Conservation (phyloP, 495 filamentous ascomycete genomes). For the Neurospora intermedia region DNA sequence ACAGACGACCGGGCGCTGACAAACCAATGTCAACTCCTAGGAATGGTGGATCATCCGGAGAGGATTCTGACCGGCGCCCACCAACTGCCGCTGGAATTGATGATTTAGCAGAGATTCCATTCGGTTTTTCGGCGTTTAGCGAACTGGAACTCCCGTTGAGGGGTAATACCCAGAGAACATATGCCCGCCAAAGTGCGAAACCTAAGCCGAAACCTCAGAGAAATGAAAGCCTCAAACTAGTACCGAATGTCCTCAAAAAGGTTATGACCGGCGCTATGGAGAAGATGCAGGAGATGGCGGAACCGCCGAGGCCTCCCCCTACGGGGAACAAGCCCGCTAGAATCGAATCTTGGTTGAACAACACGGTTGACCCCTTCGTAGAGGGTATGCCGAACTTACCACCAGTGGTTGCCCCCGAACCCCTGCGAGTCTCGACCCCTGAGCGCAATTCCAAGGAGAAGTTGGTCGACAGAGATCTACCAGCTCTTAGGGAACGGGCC, state of each 20-base stretch:
- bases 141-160: conserved; percentile 38
- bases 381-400: conserved; percentile 32
- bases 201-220: conserved; percentile 31
- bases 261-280: conserved; percentile 44
- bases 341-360: conserved; percentile 69
- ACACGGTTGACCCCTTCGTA: conserved; percentile 62
- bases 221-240: conserved; percentile 36
- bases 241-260: conserved; percentile 45
- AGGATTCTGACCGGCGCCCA: conserved; percentile 21
- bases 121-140: conserved; percentile 48
- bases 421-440: not conserved
- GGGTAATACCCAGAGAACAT: conserved; percentile 19
- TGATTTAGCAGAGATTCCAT: conserved; percentile 42
- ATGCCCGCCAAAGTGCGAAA: conserved; percentile 25
- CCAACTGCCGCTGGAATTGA: conserved; percentile 34
- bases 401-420: conserved; percentile 7
- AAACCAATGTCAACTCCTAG: not conserved
- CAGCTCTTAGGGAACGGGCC: too few species aligned
- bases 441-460: not conserved
- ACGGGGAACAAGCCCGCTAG: conserved; percentile 39
- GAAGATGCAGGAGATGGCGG: conserved; percentile 41
- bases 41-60: conserved; percentile 9
- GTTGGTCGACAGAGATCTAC: not conserved
- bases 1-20: conserved; percentile 2
- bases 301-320: conserved; percentile 33